These are phyloP conservation scores for Curvularia verruculosa DNA, from an alignment of 2,329 filamentous ascomycete species.

Conservation along the genomic window DNA sequence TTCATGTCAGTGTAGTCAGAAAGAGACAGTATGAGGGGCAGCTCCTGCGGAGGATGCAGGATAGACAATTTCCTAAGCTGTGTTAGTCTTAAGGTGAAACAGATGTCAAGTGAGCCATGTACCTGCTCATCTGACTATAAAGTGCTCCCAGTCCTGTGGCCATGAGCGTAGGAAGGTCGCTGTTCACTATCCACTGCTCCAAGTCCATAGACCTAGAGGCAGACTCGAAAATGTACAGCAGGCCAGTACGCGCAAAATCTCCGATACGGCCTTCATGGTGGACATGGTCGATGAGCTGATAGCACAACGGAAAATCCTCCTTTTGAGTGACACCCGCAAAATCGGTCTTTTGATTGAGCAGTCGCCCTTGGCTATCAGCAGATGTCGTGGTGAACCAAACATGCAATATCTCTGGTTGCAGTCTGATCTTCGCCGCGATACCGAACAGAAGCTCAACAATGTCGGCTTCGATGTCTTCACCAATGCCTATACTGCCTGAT, in stretches of 20 bases:
- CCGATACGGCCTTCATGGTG: slow-evolving; percentile 93
- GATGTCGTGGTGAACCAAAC: slow-evolving; percentile 80
- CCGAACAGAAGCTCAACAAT: slow-evolving; percentile 95
- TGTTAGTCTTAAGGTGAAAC: slow-evolving; percentile 14
- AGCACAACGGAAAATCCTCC: slow-evolving; percentile 94
- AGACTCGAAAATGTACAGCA: slow-evolving; percentile 95
- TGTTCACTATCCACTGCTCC: slow-evolving; percentile 97
- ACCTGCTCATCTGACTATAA: slow-evolving; percentile 72
- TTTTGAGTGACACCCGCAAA: slow-evolving; percentile 85
- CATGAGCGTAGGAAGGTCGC: slow-evolving; percentile 95
- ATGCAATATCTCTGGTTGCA: slow-evolving; percentile 83
- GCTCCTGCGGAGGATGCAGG: slow-evolving; percentile 71
- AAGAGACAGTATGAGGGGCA: slow-evolving; percentile 83
- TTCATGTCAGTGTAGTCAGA: slow-evolving; percentile 83
- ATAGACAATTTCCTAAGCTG: slow-evolving; percentile 74
- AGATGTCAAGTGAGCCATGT: slow-evolving; percentile 13
- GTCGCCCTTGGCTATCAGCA: slow-evolving; percentile 48
- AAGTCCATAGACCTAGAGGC: slow-evolving; percentile 80
- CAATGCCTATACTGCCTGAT: slow-evolving; percentile 73
- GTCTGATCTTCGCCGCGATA: slow-evolving; percentile 91
- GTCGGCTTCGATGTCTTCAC: slow-evolving; percentile 81
- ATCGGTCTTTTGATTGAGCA: slow-evolving; percentile 63
- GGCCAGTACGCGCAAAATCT: slow-evolving; percentile 91
- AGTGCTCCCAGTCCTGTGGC: slow-evolving; percentile 87
- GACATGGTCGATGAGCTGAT: slow-evolving; percentile 93